Percentiles rank a stretch among this genome's conserved stretches.
Evolutionary conservation across 129 eudicot genomes (phyloP).

Genomic region (Chrysanthemum lavandulifolium): DNA sequence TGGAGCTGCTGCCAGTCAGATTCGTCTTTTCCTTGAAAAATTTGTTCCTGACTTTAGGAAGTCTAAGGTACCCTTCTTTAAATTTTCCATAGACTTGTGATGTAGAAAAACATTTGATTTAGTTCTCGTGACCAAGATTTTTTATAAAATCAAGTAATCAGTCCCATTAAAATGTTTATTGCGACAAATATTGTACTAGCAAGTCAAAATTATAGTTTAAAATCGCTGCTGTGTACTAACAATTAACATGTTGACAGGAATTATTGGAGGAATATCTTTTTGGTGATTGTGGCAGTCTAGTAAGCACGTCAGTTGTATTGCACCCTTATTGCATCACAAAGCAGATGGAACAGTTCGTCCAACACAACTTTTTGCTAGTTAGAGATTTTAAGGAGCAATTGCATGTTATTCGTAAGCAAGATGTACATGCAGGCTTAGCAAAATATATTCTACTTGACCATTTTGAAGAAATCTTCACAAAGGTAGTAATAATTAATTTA

Average conservation of each 20-base stretch:
- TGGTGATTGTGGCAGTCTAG: slow-evolving; percentile 42
- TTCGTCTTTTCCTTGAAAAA: slow-evolving; percentile 50
- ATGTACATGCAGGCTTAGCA: slow-evolving; percentile 38
- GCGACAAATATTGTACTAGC: too few species aligned
- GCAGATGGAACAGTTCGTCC: slow-evolving; percentile 67
- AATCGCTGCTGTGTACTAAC: neutral
- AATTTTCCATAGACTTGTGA: neutral
- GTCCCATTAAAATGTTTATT: too few species aligned
- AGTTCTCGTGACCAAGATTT: too few species aligned
- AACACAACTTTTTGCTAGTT: slow-evolving; percentile 54
- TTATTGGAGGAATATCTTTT: slow-evolving; percentile 63
- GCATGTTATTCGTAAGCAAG: slow-evolving; percentile 38
- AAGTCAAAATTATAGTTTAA: neutral
- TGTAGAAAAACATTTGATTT: too few species aligned
- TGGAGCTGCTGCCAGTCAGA: slow-evolving; percentile 38
- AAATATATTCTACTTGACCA: slow-evolving; percentile 52
- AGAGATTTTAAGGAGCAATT: slow-evolving; percentile 51
- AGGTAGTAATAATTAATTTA: slow-evolving; percentile 56
- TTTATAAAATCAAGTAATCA: too few species aligned
- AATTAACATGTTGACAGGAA: slow-evolving; percentile 47
- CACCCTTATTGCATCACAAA: slow-evolving; percentile 56
- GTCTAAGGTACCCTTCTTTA: slow-evolving; percentile 56
- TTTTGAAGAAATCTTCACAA: slow-evolving; percentile 46
- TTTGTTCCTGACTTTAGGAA: slow-evolving; percentile 50
- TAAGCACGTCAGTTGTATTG: slow-evolving; percentile 33